phyloP scores from a whole-genome alignment of 768 basidiomycete species.

The Rhizopogon sp. region DNA sequence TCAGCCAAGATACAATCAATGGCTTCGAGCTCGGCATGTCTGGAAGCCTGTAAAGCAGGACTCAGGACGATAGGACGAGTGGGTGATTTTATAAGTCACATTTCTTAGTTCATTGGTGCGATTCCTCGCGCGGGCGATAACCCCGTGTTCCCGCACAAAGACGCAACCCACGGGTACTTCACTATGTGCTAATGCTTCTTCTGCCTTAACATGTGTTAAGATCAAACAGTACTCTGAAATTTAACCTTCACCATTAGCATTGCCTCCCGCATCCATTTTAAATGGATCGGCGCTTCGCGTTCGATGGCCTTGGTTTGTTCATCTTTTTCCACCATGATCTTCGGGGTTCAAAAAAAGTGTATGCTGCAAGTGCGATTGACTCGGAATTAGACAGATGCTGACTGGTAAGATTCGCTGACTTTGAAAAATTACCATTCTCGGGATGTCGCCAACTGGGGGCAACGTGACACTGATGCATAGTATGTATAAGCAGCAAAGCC shows the following conservation, averaged over 20 bases:
- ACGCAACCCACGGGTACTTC: conserved; percentile 98
- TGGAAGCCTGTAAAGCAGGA: conserved; percentile 65
- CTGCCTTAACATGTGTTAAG: conserved; percentile 46
- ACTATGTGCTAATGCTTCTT: conserved; percentile 75
- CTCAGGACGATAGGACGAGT: conserved; percentile 1
- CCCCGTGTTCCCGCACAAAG: conserved; percentile 72
- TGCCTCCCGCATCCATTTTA: conserved; percentile 79
- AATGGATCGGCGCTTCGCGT: conserved; percentile 24
- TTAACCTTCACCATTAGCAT: conserved; percentile 63
- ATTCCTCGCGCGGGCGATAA: conserved; percentile 87
- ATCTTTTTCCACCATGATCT: background rate
- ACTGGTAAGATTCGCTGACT: background rate
- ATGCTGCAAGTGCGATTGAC: too few species aligned
- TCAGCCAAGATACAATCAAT: conserved; percentile 82
- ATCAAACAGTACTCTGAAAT: background rate
- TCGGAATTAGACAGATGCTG: too few species aligned
- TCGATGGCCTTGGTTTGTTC: conserved; percentile 1
- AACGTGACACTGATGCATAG: too few species aligned
- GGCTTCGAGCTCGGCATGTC: conserved; percentile 96
- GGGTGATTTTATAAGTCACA: conserved; percentile 37
- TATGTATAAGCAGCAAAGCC: background rate
- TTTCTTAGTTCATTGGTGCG: conserved; percentile 92
- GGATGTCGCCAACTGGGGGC: too few species aligned
- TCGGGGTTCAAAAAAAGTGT: background rate
- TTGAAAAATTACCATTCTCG: background rate